phyloP scores from a whole-genome alignment of 441 rosid species.

The Populus trichocarpa region DNA sequence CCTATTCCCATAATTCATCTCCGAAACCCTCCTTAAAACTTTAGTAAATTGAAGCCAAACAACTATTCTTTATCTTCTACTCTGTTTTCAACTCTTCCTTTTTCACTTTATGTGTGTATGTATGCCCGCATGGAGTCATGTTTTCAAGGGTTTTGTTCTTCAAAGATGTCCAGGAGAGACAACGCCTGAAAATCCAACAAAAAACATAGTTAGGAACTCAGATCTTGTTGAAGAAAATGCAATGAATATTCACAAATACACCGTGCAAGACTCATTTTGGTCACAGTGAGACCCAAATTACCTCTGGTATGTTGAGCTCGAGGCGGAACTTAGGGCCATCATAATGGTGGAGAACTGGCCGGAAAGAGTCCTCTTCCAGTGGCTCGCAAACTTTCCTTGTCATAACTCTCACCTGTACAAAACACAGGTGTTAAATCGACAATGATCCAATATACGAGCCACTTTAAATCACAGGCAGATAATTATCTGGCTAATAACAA shows the following conservation, averaged over 20 bases:
- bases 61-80: background rate
- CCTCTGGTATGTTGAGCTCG: conserved; percentile 92
- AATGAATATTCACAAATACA: background rate
- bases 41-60: background rate
- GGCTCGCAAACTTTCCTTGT: conserved; percentile 80
- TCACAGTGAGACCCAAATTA: conserved; percentile 7
- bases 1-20: background rate
- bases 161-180: conserved; percentile 85
- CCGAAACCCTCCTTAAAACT: background rate
- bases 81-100: background rate
- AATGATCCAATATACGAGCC: background rate
- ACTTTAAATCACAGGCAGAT: background rate
- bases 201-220: background rate
- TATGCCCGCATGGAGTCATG: conserved; percentile 7
- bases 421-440: background rate
- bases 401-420: conserved; percentile 58
- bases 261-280: background rate
- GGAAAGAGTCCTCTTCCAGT: conserved; percentile 89
- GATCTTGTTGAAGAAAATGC: background rate
- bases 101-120: background rate
- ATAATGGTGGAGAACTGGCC: conserved; percentile 95
- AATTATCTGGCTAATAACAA: background rate
- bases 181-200: conserved; percentile 49
- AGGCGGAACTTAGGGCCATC: conserved; percentile 99
- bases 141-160: conserved; percentile 39